phyloP scores from a whole-genome alignment of 2,329 filamentous ascomycete species.

The Stachybotrys echinatus region DNA sequence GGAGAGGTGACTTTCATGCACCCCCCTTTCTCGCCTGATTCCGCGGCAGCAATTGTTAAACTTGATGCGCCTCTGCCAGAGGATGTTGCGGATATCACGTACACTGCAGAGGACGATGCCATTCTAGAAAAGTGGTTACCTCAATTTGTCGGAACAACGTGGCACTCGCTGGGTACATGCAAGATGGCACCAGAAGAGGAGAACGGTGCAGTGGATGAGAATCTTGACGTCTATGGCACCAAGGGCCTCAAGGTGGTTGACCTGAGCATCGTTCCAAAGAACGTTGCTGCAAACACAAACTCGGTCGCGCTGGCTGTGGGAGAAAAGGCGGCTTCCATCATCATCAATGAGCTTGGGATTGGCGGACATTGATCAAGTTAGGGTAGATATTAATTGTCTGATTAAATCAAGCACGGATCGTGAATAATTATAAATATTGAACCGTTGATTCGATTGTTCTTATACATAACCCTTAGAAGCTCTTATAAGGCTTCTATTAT shows the following conservation, averaged over 20 bases:
- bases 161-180: conserved; percentile 41
- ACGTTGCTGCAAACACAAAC: conserved; percentile 43
- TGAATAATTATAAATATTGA: too few relatives aligned
- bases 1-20: neutral
- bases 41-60: neutral
- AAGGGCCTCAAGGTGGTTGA: conserved; percentile 35
- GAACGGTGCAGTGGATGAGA: conserved; percentile 29
- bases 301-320: conserved; percentile 43
- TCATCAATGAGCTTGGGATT: neutral
- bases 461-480: neutral
- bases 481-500: too few relatives aligned
- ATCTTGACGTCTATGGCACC: conserved; percentile 37
- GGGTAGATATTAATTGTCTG: too few relatives aligned
- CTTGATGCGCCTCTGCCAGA: conserved; percentile 27
- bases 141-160: conserved; percentile 34
- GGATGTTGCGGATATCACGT: conserved; percentile 34
- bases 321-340: conserved; percentile 35
- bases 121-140: conserved; percentile 40
- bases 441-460: too few relatives aligned
- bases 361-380: too few relatives aligned
- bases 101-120: conserved; percentile 43
- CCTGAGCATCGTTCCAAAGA: conserved; percentile 28
- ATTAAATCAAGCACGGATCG: too few relatives aligned
- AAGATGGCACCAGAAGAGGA: conserved; percentile 37
- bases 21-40: neutral